Percentiles rank a stretch among this genome's conserved stretches.
phyloP scores from a whole-genome alignment of 768 basidiomycete species.

The Rhodotorula graminis region DNA sequence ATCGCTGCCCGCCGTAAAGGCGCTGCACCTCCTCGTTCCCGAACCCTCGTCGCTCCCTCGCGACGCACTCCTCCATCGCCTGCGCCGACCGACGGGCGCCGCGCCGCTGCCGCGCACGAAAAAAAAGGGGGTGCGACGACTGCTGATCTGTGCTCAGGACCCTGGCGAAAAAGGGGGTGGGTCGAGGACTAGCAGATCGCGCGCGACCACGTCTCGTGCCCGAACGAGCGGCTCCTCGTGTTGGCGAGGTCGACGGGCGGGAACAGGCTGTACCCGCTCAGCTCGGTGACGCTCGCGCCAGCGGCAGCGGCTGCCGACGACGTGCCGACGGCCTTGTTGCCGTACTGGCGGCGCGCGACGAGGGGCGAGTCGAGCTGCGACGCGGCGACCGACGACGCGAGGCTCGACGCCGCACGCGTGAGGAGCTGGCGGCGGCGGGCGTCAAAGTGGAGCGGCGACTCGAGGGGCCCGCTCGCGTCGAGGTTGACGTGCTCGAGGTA shows the following conservation, averaged over 20 bases:
- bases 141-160: slow-evolving; percentile 13
- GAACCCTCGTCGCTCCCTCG: neutral
- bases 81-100: too few species aligned
- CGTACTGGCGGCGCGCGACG: neutral
- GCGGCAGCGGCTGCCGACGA: neutral
- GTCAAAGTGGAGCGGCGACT: slow-evolving; percentile 13
- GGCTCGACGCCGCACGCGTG: neutral
- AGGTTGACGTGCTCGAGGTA: slow-evolving; percentile 9
- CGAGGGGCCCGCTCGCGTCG: slow-evolving; percentile 27
- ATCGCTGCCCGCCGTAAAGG: slow-evolving; percentile 7
- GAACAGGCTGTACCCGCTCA: slow-evolving; percentile 12
- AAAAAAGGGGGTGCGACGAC: neutral
- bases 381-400: neutral
- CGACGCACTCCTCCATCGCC: neutral
- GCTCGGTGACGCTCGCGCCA: neutral
- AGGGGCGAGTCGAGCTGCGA: slow-evolving; percentile 3
- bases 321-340: neutral
- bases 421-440: neutral
- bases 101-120: neutral
- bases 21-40: too few species aligned
- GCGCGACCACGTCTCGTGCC: slow-evolving; percentile 18
- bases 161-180: neutral
- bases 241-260: slow-evolving; percentile 23
- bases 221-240: slow-evolving; percentile 21
- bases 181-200: slow-evolving; percentile 11